Percentiles rank a stretch among this genome's conserved stretches.
These are phyloP conservation scores for Backusella mclennaniae DNA, from an alignment of 192 early-diverging fungal genomes.

Conservation along the genomic window DNA sequence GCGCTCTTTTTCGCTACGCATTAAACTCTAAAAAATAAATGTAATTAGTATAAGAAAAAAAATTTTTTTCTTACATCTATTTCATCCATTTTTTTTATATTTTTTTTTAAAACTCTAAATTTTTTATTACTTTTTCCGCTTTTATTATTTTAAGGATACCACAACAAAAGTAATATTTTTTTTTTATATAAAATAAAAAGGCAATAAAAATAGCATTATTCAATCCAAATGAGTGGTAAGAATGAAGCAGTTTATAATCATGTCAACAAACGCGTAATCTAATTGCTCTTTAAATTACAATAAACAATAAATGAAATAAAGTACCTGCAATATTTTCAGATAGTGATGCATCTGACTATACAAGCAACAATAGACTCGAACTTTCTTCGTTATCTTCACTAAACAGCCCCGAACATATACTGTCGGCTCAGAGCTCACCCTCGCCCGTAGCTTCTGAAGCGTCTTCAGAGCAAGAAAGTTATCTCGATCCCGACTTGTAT, in stretches of 20 bases:
- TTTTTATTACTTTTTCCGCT: background rate
- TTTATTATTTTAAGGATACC: background rate
- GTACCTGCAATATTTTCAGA: constrained; percentile 5
- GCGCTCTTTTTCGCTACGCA: constrained; percentile 12
- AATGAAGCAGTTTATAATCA: background rate
- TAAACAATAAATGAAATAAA: background rate
- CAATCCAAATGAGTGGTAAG: background rate
- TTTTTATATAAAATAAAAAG: background rate
- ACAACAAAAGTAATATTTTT: constrained; percentile 3
- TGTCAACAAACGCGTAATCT: background rate
- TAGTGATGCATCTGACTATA: constrained; percentile 5
- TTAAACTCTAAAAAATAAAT: constrained; percentile 22
- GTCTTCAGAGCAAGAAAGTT: background rate
- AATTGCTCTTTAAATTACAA: background rate
- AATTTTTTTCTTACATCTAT: background rate
- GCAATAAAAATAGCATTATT: background rate
- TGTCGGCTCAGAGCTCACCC: constrained; percentile 7
- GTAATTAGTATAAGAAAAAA: background rate
- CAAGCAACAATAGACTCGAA: background rate
- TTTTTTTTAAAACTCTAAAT: constrained; percentile 9
- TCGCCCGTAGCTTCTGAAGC: constrained; percentile 4
- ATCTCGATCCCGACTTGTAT: constrained; percentile 61
- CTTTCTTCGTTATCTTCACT: background rate
- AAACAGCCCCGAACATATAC: background rate
- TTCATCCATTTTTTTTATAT: background rate